Conservation (phyloP, 805 yeast species). For the Cyberlindnera euphorbiae region DNA sequence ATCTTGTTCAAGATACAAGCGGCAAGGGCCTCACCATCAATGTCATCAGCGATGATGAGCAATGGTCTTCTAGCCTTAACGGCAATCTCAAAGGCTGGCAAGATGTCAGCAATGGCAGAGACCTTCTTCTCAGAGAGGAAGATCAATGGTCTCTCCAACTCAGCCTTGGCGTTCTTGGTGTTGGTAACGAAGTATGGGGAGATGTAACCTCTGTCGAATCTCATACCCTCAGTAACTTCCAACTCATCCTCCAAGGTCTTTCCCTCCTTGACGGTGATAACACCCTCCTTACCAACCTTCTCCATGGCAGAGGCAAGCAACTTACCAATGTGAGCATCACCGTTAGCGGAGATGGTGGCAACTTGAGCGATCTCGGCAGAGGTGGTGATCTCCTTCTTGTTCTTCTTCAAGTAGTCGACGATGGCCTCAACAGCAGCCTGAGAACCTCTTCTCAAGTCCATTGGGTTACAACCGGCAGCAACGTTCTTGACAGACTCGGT, state of each 20-base stretch:
- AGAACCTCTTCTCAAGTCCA: constrained; percentile 98
- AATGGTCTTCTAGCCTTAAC: constrained; percentile 94
- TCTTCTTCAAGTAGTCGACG: constrained; percentile 75
- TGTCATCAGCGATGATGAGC: constrained; percentile 91
- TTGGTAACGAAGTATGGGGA: constrained; percentile 96
- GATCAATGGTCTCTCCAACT: constrained; percentile 90
- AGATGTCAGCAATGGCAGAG: constrained; percentile 80
- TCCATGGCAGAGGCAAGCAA: constrained; percentile 96
- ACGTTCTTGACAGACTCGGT: constrained; percentile 96
- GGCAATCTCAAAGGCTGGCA: constrained; percentile 92
- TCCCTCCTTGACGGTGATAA: constrained; percentile 96
- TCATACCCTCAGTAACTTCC: constrained; percentile 98
- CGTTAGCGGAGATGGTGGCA: constrained; percentile 97
- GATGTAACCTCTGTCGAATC: constrained; percentile 97
- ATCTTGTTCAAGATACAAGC: constrained; percentile 97
- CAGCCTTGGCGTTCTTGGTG: constrained; percentile 85
- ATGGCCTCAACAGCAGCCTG: constrained; percentile 98
- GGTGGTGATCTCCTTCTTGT: constrained; percentile 95
- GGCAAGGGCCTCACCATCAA: constrained; percentile 98
- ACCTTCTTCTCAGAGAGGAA: constrained; percentile 85
- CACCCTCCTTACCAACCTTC: constrained; percentile 99
- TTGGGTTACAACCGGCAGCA: constrained; percentile 99
- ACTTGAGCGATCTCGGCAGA: constrained; percentile 97
- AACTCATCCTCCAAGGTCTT: constrained; percentile 95
- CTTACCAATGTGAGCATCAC: constrained; percentile 91